Percentiles rank a stretch among this genome's conserved stretches.
Conservation (phyloP, 805 yeast genomes). For the Scheffersomyces lignosus region DNA sequence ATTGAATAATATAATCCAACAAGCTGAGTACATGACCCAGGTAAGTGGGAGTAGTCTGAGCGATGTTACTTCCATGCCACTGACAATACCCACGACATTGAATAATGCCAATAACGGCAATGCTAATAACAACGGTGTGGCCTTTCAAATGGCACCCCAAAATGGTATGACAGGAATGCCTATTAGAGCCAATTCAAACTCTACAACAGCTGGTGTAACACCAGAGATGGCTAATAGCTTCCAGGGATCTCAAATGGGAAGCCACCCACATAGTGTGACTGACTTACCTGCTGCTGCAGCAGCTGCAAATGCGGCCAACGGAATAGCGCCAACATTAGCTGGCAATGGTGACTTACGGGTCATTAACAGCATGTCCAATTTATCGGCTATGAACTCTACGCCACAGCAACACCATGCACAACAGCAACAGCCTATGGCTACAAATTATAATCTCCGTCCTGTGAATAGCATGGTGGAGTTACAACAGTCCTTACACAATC, state of each 20-base stretch:
- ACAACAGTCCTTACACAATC: slow-evolving; percentile 11
- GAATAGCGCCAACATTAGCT: slow-evolving; percentile 1
- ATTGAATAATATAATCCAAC: slow-evolving; percentile 43
- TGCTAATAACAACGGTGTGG: neutral
- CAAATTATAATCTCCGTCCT: slow-evolving; percentile 19
- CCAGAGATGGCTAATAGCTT: neutral
- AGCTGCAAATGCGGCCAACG: slow-evolving; percentile 4
- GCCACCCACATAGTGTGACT: slow-evolving; percentile 23
- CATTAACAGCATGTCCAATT: slow-evolving; percentile 29
- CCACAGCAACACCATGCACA: slow-evolving; percentile 6
- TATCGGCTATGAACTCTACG: slow-evolving; percentile 14
- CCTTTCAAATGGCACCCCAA: slow-evolving; percentile 2
- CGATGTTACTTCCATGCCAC: slow-evolving; percentile 32
- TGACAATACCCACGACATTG: slow-evolving; percentile 41
- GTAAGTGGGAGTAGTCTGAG: slow-evolving; percentile 21
- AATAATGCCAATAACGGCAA: slow-evolving; percentile 10
- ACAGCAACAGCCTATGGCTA: no score
- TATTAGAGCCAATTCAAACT: slow-evolving; percentile 1
- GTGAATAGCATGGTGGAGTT: slow-evolving; percentile 36
- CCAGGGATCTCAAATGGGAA: slow-evolving; percentile 4
- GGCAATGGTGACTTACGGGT: slow-evolving; percentile 19
- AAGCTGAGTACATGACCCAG: slow-evolving; percentile 28
- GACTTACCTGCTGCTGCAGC: slow-evolving; percentile 20
- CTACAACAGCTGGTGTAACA: slow-evolving; percentile 1
- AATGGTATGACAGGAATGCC: neutral